phyloP scores from a whole-genome alignment of 768 basidiomycete genomes.

The Favolaschia claudopus region DNA sequence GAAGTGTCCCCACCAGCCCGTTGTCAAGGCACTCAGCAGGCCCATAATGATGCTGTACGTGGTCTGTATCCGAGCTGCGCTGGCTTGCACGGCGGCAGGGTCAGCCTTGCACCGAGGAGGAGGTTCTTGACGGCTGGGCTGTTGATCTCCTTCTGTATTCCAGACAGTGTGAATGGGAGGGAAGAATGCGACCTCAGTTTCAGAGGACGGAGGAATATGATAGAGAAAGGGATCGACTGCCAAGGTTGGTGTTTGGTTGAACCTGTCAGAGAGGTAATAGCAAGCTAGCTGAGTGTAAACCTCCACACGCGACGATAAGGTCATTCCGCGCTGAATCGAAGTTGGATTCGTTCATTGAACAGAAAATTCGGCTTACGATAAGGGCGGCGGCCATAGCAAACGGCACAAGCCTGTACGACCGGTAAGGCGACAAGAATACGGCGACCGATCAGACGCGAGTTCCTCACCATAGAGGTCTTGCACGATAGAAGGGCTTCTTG shows the following conservation, averaged over 20 bases:
- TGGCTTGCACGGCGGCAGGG: slow-evolving; percentile 12
- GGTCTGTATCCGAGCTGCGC: slow-evolving; percentile 68
- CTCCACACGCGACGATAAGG: slow-evolving; percentile 80
- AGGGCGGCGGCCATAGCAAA: slow-evolving; percentile 73
- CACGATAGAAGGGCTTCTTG: slow-evolving; percentile 60
- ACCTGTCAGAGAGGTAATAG: slow-evolving; percentile 55
- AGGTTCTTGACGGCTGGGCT: neutral
- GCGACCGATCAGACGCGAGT: neutral
- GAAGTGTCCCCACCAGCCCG: slow-evolving; percentile 89
- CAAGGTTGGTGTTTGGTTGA: slow-evolving; percentile 44
- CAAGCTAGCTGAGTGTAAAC: slow-evolving; percentile 84
- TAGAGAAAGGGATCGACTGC: neutral
- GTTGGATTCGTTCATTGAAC: no score
- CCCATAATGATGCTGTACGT: slow-evolving; percentile 84
- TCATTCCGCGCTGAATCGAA: slow-evolving; percentile 82
- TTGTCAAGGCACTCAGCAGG: slow-evolving; percentile 80
- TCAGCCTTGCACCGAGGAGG: slow-evolving; percentile 15
- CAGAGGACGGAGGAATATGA: neutral
- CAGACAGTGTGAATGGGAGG: neutral
- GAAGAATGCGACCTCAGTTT: slow-evolving; percentile 35
- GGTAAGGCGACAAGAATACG: neutral
- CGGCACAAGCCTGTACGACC: slow-evolving; percentile 74
- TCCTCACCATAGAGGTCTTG: slow-evolving; percentile 58
- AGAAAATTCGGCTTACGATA: slow-evolving; percentile 59
- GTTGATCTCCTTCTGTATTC: neutral